Conservation (phyloP, 108 stramenopile genomes). For the Parmales sp. region DNA sequence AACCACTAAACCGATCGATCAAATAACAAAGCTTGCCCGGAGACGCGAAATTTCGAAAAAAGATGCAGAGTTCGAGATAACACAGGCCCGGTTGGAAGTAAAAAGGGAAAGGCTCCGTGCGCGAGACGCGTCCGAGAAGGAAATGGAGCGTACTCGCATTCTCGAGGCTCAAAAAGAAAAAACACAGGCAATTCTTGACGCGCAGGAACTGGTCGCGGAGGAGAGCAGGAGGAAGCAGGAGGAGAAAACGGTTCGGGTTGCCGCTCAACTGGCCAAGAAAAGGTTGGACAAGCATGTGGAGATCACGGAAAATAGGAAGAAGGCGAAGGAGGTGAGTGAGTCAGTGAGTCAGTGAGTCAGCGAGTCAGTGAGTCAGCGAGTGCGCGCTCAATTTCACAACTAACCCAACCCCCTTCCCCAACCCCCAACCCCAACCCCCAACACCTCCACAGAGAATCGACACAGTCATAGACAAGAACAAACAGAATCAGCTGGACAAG, state of each 20-base stretch:
- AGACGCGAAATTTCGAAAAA: not conserved
- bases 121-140: not conserved
- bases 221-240: not conserved
- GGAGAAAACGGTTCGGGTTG: not conserved
- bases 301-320: not conserved
- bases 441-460: too few species aligned
- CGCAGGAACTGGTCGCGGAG: not conserved
- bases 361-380: too few species aligned
- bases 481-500: not conserved
- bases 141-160: not conserved
- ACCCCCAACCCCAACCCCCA: not conserved
- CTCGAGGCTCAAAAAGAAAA: not conserved
- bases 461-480: too few species aligned
- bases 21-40: not conserved
- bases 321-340: constrained; percentile 2
- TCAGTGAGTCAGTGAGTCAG: too few species aligned
- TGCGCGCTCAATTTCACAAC: too few species aligned
- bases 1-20: not conserved
- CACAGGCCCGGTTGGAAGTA: not conserved
- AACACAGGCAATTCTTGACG: not conserved
- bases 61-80: constrained; percentile 6
- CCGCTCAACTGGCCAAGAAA: not conserved
- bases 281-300: not conserved
- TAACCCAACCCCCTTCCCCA: not conserved
- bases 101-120: not conserved